Evolutionary conservation across 495 filamentous ascomycete species (phyloP).

Genomic region (Penicillium silybi): DNA sequence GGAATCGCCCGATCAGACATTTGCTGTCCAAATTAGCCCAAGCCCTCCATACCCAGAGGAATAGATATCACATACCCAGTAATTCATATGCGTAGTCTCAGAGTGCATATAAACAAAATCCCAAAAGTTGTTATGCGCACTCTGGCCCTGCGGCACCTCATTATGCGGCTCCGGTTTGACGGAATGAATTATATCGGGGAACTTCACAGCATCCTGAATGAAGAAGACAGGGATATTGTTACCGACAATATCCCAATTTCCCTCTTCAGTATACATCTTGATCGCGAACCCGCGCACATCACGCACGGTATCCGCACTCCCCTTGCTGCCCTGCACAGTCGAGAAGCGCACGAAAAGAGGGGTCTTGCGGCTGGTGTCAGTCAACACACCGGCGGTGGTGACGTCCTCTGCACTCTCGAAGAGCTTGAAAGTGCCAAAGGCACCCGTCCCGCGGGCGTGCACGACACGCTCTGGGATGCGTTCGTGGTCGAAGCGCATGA

Average conservation of each 20-base stretch:
- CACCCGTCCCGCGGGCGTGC: conserved; percentile 78
- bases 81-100: conserved; percentile 81
- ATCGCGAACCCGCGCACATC: conserved; percentile 80
- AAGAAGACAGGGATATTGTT: conserved; percentile 76
- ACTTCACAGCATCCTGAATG: conserved; percentile 70
- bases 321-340: conserved; percentile 73
- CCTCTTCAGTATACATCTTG: conserved; percentile 63
- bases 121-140: conserved; percentile 62
- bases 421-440: conserved; percentile 80
- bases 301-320: conserved; percentile 74
- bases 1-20: conserved; percentile 80
- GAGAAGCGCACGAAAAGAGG: conserved; percentile 81
- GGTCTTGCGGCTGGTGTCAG: conserved; percentile 74
- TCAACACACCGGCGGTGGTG: conserved; percentile 68
- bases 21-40: conserved; percentile 32
- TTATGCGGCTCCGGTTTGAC: conserved; percentile 81
- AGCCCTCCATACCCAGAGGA: background rate
- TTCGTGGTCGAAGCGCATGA: conserved; percentile 80
- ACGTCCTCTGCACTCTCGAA: conserved; percentile 66
- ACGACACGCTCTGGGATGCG: conserved; percentile 87
- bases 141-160: conserved; percentile 61
- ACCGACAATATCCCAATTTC: conserved; percentile 68
- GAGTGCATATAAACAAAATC: conserved; percentile 53
- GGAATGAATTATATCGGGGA: conserved; percentile 70
- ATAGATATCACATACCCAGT: conserved; percentile 56